Evolutionary conservation across 495 filamentous ascomycete genomes (phyloP).

Genomic region (Penicillium tannophilum): DNA sequence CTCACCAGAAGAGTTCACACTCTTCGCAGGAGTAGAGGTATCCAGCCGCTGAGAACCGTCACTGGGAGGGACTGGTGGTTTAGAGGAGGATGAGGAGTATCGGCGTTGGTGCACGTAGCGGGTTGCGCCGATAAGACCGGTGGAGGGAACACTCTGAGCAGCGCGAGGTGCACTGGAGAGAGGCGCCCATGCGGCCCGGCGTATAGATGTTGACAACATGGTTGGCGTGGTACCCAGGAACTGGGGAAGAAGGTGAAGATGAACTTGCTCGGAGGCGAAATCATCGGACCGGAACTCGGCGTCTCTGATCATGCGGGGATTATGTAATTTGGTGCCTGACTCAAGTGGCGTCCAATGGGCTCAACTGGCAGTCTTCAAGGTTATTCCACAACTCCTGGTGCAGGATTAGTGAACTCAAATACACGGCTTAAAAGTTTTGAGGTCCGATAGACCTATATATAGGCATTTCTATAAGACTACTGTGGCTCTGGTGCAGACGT

Average conservation of each 20-base stretch:
- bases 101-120: slow-evolving; percentile 52
- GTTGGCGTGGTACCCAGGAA: slow-evolving; percentile 31
- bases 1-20: slow-evolving; percentile 40
- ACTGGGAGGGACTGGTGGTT: slow-evolving; percentile 47
- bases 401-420: too few relatives aligned
- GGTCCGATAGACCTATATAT: too few relatives aligned
- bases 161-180: slow-evolving; percentile 40
- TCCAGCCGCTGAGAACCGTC: slow-evolving; percentile 48
- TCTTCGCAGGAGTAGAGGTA: slow-evolving; percentile 45
- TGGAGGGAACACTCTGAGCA: slow-evolving; percentile 34
- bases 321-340: slow-evolving; percentile 37
- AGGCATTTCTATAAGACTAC: too few relatives aligned
- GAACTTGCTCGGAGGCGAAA: slow-evolving; percentile 44
- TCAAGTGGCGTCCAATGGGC: background rate
- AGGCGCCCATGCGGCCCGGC: slow-evolving; percentile 49
- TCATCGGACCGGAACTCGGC: slow-evolving; percentile 40
- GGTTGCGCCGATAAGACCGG: slow-evolving; percentile 34
- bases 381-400: too few relatives aligned
- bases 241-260: slow-evolving; percentile 30
- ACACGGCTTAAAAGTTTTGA: too few relatives aligned
- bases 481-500: too few relatives aligned
- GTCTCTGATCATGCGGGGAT: slow-evolving; percentile 45
- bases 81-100: slow-evolving; percentile 57
- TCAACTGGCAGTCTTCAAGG: too few relatives aligned
- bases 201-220: slow-evolving; percentile 55